Base-by-base conservation (phyloP, 164 flowering plant genomes). In the Malania oleifera region DNA sequence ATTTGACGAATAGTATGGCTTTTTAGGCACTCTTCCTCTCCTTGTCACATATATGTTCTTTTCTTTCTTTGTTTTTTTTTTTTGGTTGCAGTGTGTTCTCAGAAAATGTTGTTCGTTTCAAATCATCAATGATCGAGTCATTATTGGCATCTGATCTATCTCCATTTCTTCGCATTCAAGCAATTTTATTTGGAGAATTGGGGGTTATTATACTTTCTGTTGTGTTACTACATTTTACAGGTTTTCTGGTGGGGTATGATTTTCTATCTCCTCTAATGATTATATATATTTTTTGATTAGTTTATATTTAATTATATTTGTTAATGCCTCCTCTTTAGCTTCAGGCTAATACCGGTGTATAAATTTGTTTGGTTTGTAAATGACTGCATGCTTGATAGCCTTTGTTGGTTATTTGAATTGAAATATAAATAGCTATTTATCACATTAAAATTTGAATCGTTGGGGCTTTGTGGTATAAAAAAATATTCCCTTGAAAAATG, bases 201-300 rank as follows among this genome's bases (percentile, higher is more conserved):
- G 96, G 91, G 14, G 57, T 56, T 52, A 55, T 75, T 27, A 57
- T 79, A 35, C 70, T 84, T 20, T 77, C 91, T 44, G 93, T 86
- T 44, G 27, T 84, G 35, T 62, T 82, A 61, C 60, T 89, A 60
- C 96, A 86, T 73, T 76, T 74, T 54, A 75, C 80, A 40, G 93
- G 96, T 40, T 86, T 86, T 72, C 74, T 89, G 65, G 86, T 86
- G n/a, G 93, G 93, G 96, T 86, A 74, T 62, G 78, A 57, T 44
- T 24, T 38, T 49, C 20, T 1, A 43, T 20, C 38, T 56, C 46
- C 24, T 25, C n/a, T n/a, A n/a, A n/a, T n/a, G n/a, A n/a, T n/a
- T n/a, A n/a, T n/a, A n/a, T n/a, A n/a, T n/a, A n/a, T n/a, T n/a
- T n/a, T n/a, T n/a, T n/a, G n/a, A n/a, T n/a, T n/a, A n/a, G n/a